These are phyloP conservation scores for Hygrophorus russula DNA, from an alignment of 768 basidiomycete genomes.

Conservation along the genomic window DNA sequence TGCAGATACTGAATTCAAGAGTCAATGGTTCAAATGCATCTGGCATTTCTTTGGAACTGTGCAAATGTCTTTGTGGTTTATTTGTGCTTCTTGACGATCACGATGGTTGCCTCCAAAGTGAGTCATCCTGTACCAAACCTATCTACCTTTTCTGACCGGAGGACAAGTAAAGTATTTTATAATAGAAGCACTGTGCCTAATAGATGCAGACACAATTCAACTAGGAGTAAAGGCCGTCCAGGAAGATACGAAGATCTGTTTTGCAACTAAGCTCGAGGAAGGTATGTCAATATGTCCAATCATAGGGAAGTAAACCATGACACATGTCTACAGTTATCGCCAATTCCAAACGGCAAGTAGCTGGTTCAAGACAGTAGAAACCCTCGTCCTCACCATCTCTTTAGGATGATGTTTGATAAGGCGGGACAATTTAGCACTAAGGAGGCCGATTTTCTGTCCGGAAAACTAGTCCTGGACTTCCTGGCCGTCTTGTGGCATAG, in stretches of 20 bases:
- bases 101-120: conserved; percentile 14
- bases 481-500: conserved; percentile 24
- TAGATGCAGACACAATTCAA: conserved; percentile 10
- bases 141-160: not conserved
- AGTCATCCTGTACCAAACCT: conserved; percentile 1
- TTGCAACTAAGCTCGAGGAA: conserved; percentile 20
- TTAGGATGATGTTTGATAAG: conserved; percentile 2
- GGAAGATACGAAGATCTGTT: conserved; percentile 13
- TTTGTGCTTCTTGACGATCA: conserved; percentile 15
- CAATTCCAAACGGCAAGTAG: not conserved
- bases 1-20: conserved; percentile 9
- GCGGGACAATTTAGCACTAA: conserved; percentile 1
- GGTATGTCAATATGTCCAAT: conserved; percentile 12
- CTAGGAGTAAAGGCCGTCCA: conserved; percentile 12
- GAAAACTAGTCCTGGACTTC: conserved; percentile 19
- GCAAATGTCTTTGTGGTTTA: conserved; percentile 18
- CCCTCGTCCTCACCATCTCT: not conserved
- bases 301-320: not conserved
- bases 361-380: not conserved
- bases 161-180: conserved; percentile 20
- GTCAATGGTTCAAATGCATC: not conserved
- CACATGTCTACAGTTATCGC: not conserved
- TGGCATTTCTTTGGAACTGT: conserved; percentile 8
- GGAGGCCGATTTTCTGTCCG: conserved; percentile 6
- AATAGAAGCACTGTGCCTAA: conserved; percentile 19